Base-by-base conservation (phyloP, 441 rosid species). In the Jatropha multifida region DNA sequence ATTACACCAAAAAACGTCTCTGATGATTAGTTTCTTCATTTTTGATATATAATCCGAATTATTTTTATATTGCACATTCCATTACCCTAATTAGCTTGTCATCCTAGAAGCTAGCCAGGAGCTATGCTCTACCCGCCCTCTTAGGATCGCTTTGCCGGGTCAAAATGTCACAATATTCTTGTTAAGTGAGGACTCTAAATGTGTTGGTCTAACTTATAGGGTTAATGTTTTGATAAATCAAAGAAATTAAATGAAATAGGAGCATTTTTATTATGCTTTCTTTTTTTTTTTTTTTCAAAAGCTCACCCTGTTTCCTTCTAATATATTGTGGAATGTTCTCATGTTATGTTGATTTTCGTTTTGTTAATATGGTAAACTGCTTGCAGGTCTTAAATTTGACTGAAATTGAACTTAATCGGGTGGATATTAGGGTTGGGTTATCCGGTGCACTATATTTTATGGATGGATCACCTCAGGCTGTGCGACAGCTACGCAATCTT, bases 381-480 rank as follows among this genome's bases (percentile, higher is more conserved):
- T 77, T 85, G 73, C 90, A 96, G 99, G 95, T 96, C 58, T 84
- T 96, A 74, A 96, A 96, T 84, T 83, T 94, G 90, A 94, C 98
- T 71, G 99, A 94, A 76, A 90, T 91, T 78, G 98, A 92, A 78
- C 81, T 96, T 69, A 92, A 92, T 82, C 90, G 97, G 66, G 97
- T 92, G 78, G 98, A 96, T 83, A 89, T 94, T 81, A 86, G 94
- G 83, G 97, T 96, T 77, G 99, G 99, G 65, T 85, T 94, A 77
- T 92, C 99, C 38, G 98, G 97, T 78, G 90, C 96, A 69, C 80
- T 94, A 64, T 92, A 94, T 77, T 96, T 88, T 83, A 94, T 94
- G 98, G 94, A 96, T 87, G 97, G 97, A 71, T 94, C 99, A 82
- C 93, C 97, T 67, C 99, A 93, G 85, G 96, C 98, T 78, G 96